Conservation (phyloP, 2,329 filamentous ascomycete genomes). For the Colletotrichum tofieldiae region DNA sequence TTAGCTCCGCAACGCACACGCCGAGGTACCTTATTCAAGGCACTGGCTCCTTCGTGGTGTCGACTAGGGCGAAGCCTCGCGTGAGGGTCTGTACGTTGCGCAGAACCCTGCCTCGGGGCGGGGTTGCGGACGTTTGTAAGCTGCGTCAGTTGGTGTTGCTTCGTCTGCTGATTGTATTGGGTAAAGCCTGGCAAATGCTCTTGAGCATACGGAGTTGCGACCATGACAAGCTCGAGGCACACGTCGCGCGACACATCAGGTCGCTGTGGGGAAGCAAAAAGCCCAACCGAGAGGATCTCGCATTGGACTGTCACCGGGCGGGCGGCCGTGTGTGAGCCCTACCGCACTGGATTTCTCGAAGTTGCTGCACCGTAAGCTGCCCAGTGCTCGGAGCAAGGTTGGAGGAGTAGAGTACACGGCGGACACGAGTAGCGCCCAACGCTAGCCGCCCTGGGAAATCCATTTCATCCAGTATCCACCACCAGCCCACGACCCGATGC, state of each 20-base stretch:
- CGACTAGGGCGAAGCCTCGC: neutral
- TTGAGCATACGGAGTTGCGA: neutral
- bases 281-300: neutral
- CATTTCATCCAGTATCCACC: neutral
- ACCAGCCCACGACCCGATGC: neutral
- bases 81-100: neutral
- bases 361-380: neutral
- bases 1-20: constrained; percentile 4
- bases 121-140: too few relatives aligned
- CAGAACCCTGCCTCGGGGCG: neutral
- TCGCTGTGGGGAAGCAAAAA: neutral
- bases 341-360: neutral
- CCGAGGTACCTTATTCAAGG: neutral
- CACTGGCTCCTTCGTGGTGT: neutral
- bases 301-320: neutral
- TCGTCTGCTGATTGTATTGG: too few relatives aligned
- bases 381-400: constrained; percentile 9
- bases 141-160: too few relatives aligned
- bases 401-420: constrained; percentile 1
- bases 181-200: neutral
- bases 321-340: too few relatives aligned
- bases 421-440: constrained; percentile 30
- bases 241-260: neutral
- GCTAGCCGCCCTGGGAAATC: constrained; percentile 7
- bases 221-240: neutral